These are phyloP conservation scores for Eragrostis tef DNA, from an alignment of 202 grass and related monocot genomes.

Conservation along the genomic window DNA sequence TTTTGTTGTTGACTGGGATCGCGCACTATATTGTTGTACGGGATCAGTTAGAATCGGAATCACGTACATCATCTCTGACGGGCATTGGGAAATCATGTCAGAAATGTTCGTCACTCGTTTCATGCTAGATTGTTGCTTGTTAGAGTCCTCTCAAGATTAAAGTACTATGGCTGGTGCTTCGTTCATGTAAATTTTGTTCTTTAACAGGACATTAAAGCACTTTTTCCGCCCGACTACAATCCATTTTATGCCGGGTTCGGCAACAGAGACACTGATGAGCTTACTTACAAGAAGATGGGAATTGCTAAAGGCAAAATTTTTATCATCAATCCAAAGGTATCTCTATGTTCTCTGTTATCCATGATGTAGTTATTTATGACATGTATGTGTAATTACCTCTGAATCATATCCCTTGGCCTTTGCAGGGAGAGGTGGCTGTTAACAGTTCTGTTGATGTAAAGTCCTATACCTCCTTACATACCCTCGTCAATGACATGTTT, in stretches of 20 bases:
- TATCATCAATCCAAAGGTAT: constrained; percentile 99
- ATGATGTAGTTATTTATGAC: constrained; percentile 6
- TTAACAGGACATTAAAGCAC: constrained; percentile 92
- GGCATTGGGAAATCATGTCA: neutral
- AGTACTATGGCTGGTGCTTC: neutral
- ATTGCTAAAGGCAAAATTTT: constrained; percentile 99
- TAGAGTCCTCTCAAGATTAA: neutral
- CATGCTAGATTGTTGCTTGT: neutral
- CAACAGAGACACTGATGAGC: constrained; percentile 96
- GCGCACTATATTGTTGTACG: neutral
- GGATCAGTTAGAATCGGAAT: neutral
- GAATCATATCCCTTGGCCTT: constrained; percentile 17
- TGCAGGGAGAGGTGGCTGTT: constrained; percentile 92
- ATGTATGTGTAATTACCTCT: constrained; percentile 35
- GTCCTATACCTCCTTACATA: constrained; percentile 98
- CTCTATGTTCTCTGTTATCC: constrained; percentile 44
- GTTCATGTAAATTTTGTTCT: constrained; percentile 24
- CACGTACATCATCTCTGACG: neutral
- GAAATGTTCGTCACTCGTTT: neutral
- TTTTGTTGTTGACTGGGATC: neutral
- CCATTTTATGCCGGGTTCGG: constrained; percentile 99
- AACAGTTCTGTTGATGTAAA: constrained; percentile 89
- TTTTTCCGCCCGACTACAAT: constrained; percentile 95
- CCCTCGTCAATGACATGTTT: constrained; percentile 96
- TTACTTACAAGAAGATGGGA: constrained; percentile 95